Conservation (phyloP, 2,329 filamentous ascomycete species). For the Aspergillus terreus region DNA sequence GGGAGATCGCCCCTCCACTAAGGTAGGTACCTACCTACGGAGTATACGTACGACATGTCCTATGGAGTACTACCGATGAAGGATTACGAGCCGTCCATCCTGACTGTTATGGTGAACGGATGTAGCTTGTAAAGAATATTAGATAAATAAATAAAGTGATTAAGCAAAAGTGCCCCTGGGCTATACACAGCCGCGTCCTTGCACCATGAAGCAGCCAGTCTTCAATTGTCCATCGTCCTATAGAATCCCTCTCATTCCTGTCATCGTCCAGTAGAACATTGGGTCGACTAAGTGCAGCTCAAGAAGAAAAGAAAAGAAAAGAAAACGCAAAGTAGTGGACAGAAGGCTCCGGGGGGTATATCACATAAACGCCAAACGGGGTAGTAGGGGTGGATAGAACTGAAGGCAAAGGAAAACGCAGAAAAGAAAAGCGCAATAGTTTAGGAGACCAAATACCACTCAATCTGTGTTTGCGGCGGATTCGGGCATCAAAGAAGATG, state of each 20-base stretch:
- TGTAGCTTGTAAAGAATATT: too few relatives aligned
- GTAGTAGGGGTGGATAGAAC: background rate
- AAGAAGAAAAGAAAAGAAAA: constrained; percentile 19
- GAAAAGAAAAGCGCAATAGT: background rate
- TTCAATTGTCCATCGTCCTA: background rate
- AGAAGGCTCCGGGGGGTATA: constrained; percentile 35
- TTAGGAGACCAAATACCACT: background rate
- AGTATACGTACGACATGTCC: too few relatives aligned
- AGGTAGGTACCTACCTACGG: too few relatives aligned
- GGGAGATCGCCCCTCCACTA: background rate
- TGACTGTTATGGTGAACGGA: too few relatives aligned
- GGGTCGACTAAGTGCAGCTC: too few relatives aligned
- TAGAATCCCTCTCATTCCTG: background rate
- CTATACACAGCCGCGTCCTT: background rate
- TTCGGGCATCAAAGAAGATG: constrained; percentile 5
- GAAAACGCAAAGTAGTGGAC: constrained; percentile 20
- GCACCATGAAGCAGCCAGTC: background rate
- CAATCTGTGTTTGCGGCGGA: background rate
- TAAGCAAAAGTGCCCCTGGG: background rate
- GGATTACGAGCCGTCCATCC: too few relatives aligned
- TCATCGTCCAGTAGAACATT: background rate
- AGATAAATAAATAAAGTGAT: background rate
- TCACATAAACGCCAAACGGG: constrained; percentile 21
- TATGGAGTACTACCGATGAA: too few relatives aligned
- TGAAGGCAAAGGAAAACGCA: constrained; percentile 7